These are phyloP conservation scores for Penicillium waksmanii DNA, from an alignment of 495 filamentous ascomycete species.

Conservation along the genomic window DNA sequence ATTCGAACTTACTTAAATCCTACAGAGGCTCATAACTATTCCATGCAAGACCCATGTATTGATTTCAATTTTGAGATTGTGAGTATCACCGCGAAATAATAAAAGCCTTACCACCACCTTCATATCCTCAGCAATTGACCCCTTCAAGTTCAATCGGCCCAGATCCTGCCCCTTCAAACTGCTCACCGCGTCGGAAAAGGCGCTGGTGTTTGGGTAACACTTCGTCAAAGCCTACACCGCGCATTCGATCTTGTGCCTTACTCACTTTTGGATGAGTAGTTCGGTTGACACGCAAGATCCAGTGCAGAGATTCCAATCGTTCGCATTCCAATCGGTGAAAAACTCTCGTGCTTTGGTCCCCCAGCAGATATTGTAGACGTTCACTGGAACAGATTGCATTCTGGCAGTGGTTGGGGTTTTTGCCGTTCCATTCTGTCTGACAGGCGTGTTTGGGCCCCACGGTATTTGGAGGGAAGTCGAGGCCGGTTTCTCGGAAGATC, in stretches of 20 bases:
- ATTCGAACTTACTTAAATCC: too few species aligned
- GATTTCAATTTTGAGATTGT: too few species aligned
- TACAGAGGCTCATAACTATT: too few species aligned
- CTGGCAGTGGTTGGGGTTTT: conserved; percentile 25
- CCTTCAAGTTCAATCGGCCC: conserved; percentile 41
- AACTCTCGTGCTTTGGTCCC: not conserved
- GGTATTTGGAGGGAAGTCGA: conserved; percentile 11
- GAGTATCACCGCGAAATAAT: too few species aligned
- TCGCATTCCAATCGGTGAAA: conserved; percentile 24
- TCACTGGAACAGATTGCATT: conserved; percentile 33
- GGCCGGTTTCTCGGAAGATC: conserved; percentile 28
- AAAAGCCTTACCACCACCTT: too few species aligned
- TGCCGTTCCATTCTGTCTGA: conserved; percentile 40
- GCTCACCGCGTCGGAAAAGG: conserved; percentile 38
- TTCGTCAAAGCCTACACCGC: conserved; percentile 38
- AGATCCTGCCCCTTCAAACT: conserved; percentile 39
- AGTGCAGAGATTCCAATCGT: conserved; percentile 35
- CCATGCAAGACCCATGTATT: too few species aligned
- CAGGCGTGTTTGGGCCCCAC: conserved; percentile 39
- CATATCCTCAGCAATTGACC: conserved; percentile 2
- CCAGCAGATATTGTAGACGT: conserved; percentile 8
- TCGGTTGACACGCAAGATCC: conserved; percentile 46
- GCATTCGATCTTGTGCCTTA: conserved; percentile 30
- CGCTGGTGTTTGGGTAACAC: conserved; percentile 27
- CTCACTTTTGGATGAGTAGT: conserved; percentile 40